These are phyloP conservation scores for Lentinula boryana DNA, from an alignment of 768 basidiomycete species.

Conservation along the genomic window DNA sequence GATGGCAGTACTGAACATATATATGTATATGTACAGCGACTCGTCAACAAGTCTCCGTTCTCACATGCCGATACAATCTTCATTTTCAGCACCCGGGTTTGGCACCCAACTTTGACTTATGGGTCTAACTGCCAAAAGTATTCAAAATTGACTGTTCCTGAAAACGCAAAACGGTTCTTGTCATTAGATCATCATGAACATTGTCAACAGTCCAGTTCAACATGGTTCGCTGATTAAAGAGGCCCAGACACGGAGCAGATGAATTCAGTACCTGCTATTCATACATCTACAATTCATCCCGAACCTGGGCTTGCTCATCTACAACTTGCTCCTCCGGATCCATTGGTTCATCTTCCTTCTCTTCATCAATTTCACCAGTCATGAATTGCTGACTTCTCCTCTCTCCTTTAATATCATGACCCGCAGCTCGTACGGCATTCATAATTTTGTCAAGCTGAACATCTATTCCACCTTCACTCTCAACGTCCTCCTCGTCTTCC, in stretches of 20 bases:
- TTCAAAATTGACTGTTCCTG: not conserved
- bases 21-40: too few species aligned
- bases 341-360: slow-evolving; percentile 10
- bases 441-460: slow-evolving; percentile 38
- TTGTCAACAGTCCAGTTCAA: not conserved
- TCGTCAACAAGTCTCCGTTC: too few species aligned
- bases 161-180: not conserved
- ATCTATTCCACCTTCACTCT: slow-evolving; percentile 24
- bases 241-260: too few species aligned
- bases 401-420: slow-evolving; percentile 13
- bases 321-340: slow-evolving; percentile 9
- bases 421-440: slow-evolving; percentile 47
- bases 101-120: not conserved
- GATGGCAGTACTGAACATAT: too few species aligned
- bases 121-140: not conserved
- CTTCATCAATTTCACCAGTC: not conserved
- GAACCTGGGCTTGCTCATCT: slow-evolving; percentile 3
- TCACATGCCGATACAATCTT: too few species aligned
- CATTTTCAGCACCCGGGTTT: not conserved
- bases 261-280: not conserved
- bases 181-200: not conserved
- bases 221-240: not conserved
- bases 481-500: slow-evolving; percentile 25
- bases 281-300: slow-evolving; percentile 12
- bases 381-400: slow-evolving; percentile 1